Evolutionary conservation across 1,284 basidiomycete species (phyloP), one percentile per base, ranked within the genome.

Genomic region (Flammula alnicola): DNA sequence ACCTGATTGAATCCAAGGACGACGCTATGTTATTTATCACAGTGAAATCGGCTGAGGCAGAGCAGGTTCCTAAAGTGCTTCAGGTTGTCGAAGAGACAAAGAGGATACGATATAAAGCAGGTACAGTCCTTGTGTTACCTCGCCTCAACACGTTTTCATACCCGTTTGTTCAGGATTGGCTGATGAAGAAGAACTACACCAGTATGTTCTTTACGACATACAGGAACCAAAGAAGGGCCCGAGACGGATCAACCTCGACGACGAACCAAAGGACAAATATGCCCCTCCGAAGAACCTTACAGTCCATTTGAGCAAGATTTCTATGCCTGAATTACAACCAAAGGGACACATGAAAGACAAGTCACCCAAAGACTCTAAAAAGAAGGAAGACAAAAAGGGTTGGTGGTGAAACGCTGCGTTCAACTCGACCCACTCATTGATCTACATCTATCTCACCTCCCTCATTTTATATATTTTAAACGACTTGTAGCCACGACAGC

Each of bases 61-160:
- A 76, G 5, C 76, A 87, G 25, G 89, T 92, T 3, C 79, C 86
- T 1, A 91, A 90, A 61, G 88, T 91, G 0, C 74, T 93, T 22
- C 83, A 83, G 43, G 81, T 92, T 0, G 89, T 91, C 0, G 88
- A 92, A 57, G 82, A 90, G 62, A 83, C 83, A 3, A 93, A 89
- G 63, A 80, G 90, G 5, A 73, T 85, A 44, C 76, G 86, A 43
- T 74, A 91, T 60, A 89, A 86, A 73, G 77, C 83, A 37, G 86
- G 88, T 81, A 46, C 22, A n/a, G 72, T 53, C 20, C 8, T 10
- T 23, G 23, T 32, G 19, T 47, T 33, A 23, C 37, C 11, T 14
- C 14, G 14, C 31, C 7, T 30, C 22, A 7, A 12, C 30, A 41
- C 23, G 2, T 40, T 31, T 22, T 32, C 40, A 35, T 23, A n/a